These are phyloP conservation scores for Harrya chromipes DNA, from an alignment of 768 basidiomycete species.

Conservation along the genomic window DNA sequence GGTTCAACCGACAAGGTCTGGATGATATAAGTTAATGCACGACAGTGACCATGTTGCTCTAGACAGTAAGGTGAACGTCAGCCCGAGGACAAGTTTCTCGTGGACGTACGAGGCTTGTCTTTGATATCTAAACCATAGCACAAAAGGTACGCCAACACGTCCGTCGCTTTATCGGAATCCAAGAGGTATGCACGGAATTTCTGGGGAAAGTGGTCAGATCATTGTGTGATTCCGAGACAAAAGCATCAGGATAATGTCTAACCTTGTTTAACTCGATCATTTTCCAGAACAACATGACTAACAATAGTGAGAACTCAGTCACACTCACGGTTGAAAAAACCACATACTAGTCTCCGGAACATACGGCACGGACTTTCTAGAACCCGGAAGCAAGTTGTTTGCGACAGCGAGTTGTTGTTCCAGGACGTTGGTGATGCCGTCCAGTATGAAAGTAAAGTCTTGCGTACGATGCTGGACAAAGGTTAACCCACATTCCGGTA, in stretches of 20 bases:
- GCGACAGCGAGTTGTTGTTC: constrained; percentile 73
- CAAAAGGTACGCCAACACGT: constrained; percentile 74
- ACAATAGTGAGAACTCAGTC: constrained; percentile 6
- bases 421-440: constrained; percentile 65
- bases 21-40: constrained; percentile 86
- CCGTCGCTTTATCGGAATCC: constrained; percentile 75
- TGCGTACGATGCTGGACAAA: constrained; percentile 72
- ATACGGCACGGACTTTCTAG: constrained; percentile 79
- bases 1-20: constrained; percentile 88
- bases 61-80: constrained; percentile 8
- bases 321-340: neutral
- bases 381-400: constrained; percentile 79
- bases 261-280: constrained; percentile 93
- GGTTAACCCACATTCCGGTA: constrained; percentile 8
- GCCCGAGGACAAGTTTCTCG: neutral
- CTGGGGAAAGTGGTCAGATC: constrained; percentile 38
- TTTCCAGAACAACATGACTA: constrained; percentile 87
- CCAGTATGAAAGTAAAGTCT: constrained; percentile 83
- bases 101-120: constrained; percentile 79
- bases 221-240: constrained; percentile 1
- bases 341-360: constrained; percentile 75
- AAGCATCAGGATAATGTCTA: constrained; percentile 4
- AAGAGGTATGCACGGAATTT: constrained; percentile 85
- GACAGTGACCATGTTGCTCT: constrained; percentile 91
- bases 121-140: constrained; percentile 86